These are phyloP conservation scores for Nematodospora anomalae DNA, from an alignment of 1,139 yeast genomes.

Conservation along the genomic window DNA sequence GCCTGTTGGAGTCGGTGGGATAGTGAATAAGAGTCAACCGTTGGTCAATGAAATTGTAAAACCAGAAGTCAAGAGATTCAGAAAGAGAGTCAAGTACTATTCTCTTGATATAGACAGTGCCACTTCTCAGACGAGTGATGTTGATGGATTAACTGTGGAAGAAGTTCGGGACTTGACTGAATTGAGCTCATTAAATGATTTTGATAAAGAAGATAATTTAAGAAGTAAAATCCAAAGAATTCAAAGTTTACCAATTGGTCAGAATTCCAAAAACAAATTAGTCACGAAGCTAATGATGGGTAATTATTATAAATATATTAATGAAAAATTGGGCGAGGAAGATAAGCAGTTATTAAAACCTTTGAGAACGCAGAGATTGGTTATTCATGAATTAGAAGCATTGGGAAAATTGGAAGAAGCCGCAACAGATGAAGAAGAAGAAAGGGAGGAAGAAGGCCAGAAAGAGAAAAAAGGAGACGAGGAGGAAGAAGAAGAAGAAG, in stretches of 20 bases:
- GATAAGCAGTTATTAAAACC: conserved; percentile 17
- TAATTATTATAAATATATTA: conserved; percentile 52
- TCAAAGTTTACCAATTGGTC: conserved; percentile 46
- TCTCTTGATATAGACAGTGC: conserved; percentile 23
- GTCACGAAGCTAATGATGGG: conserved; percentile 82
- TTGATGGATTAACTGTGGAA: conserved; percentile 40
- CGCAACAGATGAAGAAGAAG: conserved; percentile 17
- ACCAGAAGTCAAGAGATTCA: conserved; percentile 32
- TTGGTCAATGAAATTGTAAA: conserved; percentile 51
- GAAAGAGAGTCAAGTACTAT: conserved; percentile 4
- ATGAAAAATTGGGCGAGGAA: conserved; percentile 27
- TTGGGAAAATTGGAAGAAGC: conserved; percentile 14
- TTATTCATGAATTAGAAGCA: conserved; percentile 14
- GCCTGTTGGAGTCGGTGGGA: conserved; percentile 56
- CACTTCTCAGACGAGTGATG: conserved; percentile 28
- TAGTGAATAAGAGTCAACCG: conserved; percentile 49
- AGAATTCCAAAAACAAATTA: conserved; percentile 57
- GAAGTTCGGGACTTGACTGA: conserved; percentile 40
- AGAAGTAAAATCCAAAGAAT: conserved; percentile 60
- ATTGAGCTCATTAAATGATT: conserved; percentile 46
- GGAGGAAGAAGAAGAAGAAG: conserved; percentile 20
- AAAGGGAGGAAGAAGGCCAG: conserved; percentile 7
- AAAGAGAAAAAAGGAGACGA: conserved; percentile 4
- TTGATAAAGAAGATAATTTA: conserved; percentile 49
- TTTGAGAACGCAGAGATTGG: conserved; percentile 21